Percentiles rank a stretch among this genome's conserved stretches.
Conservation (phyloP, 352 stramenopile species). For the Globisporangium polare region DNA sequence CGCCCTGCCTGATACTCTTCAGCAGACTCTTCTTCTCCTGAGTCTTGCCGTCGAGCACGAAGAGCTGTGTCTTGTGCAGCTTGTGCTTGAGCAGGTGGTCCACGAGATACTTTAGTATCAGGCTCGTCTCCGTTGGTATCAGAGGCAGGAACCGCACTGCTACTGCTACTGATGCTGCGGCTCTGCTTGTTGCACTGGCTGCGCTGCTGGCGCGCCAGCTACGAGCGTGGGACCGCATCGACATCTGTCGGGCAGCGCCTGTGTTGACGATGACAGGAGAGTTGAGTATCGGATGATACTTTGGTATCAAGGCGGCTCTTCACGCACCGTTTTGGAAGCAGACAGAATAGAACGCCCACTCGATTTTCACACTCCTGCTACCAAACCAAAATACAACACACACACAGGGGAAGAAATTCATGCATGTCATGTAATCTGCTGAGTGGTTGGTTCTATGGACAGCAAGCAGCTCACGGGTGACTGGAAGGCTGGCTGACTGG, state of each 20-base stretch:
- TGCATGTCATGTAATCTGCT: no score
- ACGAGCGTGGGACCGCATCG: background rate
- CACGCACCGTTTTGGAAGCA: background rate
- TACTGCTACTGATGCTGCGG: background rate
- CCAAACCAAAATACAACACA: no score
- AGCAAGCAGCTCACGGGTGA: background rate
- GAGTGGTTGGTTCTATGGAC: no score
- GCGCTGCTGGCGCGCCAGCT: conserved; percentile 5
- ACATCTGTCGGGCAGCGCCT: background rate
- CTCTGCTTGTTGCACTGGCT: background rate
- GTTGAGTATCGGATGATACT: background rate
- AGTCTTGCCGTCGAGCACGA: conserved; percentile 21
- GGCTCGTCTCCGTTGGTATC: conserved; percentile 20
- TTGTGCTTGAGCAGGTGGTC: conserved; percentile 32
- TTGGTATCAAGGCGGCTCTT: conserved; percentile 1
- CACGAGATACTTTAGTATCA: conserved; percentile 27
- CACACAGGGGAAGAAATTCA: no score
- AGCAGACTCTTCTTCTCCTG: conserved; percentile 20
- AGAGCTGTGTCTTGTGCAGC: conserved; percentile 35
- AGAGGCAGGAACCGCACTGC: conserved; percentile 10
- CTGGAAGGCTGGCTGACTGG: background rate
- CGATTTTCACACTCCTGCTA: background rate
- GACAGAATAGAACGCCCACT: background rate
- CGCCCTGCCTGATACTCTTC: conserved; percentile 16
- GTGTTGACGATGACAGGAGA: background rate